Evolutionary conservation across 2,329 filamentous ascomycete species (phyloP), one percentile per base, ranked within the genome.

Genomic region (Ophiostoma pallidulum): DNA sequence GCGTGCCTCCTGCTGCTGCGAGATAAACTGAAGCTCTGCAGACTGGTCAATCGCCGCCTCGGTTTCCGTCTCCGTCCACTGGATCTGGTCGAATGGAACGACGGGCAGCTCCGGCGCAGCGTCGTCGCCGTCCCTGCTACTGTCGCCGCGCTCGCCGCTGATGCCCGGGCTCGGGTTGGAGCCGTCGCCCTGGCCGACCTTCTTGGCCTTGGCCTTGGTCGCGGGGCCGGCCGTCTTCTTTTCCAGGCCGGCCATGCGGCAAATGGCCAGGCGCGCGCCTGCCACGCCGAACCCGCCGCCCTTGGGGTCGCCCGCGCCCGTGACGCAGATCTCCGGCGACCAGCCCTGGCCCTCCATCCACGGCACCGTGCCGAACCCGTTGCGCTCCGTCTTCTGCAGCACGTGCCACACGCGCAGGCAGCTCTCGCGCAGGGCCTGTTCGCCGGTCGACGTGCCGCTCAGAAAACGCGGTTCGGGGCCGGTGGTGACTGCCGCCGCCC

Each of bases 71-170:
- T 31, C 45, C 3, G 50, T 39, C 54, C 56, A 60, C 22, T 52
- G 43, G 33, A 66, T 57, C 49, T 66, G 53, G 18, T 65, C 61
- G 56, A 61, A 65, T 5, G 61, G 57, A 13, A 65, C 59, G n/a
- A 64, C 58, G 47, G 33, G 2, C 31, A 41, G 8, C 39, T 8
- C 19, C n/a, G 32, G 8, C 16, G 28, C 38, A 8, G 26, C 19
- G 43, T 16, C 22, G 19, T 42, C 45, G 32, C 26, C 47, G 28
- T 45, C 32, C 6, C 35, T 40, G 18, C 14, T 18, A 7, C n/a
- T n/a, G n/a, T n/a, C n/a, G n/a, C n/a, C n/a, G n/a, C n/a, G n/a
- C n/a, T n/a, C n/a, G n/a, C n/a, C n/a, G n/a, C n/a, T n/a, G n/a
- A n/a, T n/a, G n/a, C n/a, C n/a, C n/a, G n/a, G n/a, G n/a, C n/a